Base-by-base conservation (phyloP, 208 protist species). In the Leishmania tarentolae region DNA sequence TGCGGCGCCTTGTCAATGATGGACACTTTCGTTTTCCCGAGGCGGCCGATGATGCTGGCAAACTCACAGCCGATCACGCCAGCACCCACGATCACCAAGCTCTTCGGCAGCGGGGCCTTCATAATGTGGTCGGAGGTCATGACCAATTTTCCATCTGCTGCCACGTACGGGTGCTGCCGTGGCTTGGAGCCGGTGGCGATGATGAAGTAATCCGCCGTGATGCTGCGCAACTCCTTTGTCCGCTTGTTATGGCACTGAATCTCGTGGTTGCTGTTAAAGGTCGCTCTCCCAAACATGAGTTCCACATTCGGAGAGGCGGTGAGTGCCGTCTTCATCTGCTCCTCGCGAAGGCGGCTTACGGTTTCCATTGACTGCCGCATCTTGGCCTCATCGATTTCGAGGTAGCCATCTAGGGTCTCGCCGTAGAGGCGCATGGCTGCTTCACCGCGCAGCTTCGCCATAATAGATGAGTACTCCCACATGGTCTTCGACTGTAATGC, bases 31-130 rank as follows among this genome's bases (percentile, higher is more conserved):
- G 93, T 97, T 77, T 89, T 87, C 47, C 93, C 90, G 6, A 97
- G 88, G 0, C 86, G 80, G 19, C 84, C 86, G 56, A 90, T 92
- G 75, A 95, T 97, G 70, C 84, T 82, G 72, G 93, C 93, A 65
- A 97, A 94, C 88, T 97, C 93, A 61, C 90, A 95, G 76, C 93
- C 93, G 0, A 93, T 81, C 47, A 90, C 84, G 31, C 93, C 93
- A 15, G 85, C 93, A 42, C 93, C 93, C 35, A 97, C 87, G 40
- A 97, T 84, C 71, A 97, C 91, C 66, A 97, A 79, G 59, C 88
- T 93, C 56, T 87, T 86, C 21, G 93, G 93, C 50, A 95, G 79
- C 19, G 88, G 86, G 65, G 88, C 76, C 69, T 80, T 83, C 93
- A 97, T 95, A 59, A 97, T 82, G 72, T 94, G 84, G 74, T 94